Evolutionary conservation across 2,329 filamentous ascomycete genomes (phyloP), one percentile per base, ranked within the genome.

Genomic region (Botrytis fabae): DNA sequence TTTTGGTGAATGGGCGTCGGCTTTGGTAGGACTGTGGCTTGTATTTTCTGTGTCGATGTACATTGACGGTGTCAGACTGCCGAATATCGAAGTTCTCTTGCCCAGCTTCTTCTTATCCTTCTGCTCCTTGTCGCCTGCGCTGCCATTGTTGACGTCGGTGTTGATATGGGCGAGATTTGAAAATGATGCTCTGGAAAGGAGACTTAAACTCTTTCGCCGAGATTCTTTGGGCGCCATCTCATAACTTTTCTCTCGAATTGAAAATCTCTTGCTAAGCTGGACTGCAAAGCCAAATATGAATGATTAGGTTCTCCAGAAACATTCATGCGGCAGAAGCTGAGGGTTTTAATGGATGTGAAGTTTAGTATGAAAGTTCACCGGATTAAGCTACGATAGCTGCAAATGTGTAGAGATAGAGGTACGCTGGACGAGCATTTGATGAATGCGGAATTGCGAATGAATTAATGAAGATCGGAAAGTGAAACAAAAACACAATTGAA

Each of bases 191-290:
- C 78, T 75, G 20, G 78, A 76, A 64, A 81, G 78, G 28, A 80
- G 70, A 72, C 77, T 79, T 32, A 80, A 74, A 73, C 79, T 80
- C 75, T 78, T 80, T 32, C 79, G 78, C 59, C 80, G 74, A 42
- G 75, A n/a, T 54, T 60, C 73, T 69, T 74, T 76, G 32, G 77
- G 78, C 54, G 78, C 77, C 79, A 81, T 80, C 68, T 73, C 70
- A 71, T 75, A 54, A 63, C 68, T 75, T 73, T 72, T 63, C 70
- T 65, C 40, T 38, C 32, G 60, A 35, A 61, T 5, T 48, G 38
- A 20, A 42, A 72, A 61, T 28, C 54, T 59, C 63, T 64, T 69
- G 63, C 70, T 69, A 72, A 72, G 51, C 70, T 61, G 63, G 42
- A 35, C 42, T 69, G 70, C 70, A 69, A 64, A 70, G 71, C 59